phyloP scores from a whole-genome alignment of 805 yeast species.

The Starmerella bombi region DNA sequence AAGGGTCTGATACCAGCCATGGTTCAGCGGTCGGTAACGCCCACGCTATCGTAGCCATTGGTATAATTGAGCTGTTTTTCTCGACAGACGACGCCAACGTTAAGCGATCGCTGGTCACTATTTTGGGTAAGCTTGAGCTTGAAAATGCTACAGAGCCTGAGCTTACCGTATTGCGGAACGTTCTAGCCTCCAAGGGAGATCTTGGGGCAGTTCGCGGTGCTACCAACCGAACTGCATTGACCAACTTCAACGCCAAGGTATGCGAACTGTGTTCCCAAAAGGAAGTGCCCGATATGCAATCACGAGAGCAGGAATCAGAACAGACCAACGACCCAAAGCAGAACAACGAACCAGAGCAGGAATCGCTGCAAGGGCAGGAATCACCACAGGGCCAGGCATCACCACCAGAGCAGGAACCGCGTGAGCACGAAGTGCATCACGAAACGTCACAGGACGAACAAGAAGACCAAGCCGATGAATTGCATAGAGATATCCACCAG shows the following conservation, averaged over 20 bases:
- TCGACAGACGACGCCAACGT: neutral
- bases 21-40: constrained; percentile 1
- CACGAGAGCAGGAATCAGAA: too few species aligned
- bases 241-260: too few species aligned
- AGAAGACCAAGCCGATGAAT: neutral
- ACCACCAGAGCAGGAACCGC: too few species aligned
- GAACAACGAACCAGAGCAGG: too few species aligned
- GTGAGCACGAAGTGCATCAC: too few species aligned
- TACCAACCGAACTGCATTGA: neutral
- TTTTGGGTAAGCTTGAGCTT: constrained; percentile 8
- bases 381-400: too few species aligned
- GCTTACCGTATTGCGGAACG: neutral
- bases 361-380: too few species aligned
- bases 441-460: too few species aligned
- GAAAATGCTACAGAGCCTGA: neutral
- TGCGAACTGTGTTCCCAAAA: too few species aligned
- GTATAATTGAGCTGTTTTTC: constrained; percentile 2
- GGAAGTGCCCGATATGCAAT: too few species aligned
- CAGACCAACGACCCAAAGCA: too few species aligned
- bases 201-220: neutral
- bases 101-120: constrained; percentile 7
- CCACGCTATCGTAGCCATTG: constrained; percentile 10
- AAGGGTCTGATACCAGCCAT: neutral
- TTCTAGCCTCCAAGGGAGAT: neutral
- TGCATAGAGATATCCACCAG: neutral